Evolutionary conservation across 371 early-diverging fungal species (phyloP), one percentile per base, ranked within the genome.

Genomic region (Zychaea mexicana): DNA sequence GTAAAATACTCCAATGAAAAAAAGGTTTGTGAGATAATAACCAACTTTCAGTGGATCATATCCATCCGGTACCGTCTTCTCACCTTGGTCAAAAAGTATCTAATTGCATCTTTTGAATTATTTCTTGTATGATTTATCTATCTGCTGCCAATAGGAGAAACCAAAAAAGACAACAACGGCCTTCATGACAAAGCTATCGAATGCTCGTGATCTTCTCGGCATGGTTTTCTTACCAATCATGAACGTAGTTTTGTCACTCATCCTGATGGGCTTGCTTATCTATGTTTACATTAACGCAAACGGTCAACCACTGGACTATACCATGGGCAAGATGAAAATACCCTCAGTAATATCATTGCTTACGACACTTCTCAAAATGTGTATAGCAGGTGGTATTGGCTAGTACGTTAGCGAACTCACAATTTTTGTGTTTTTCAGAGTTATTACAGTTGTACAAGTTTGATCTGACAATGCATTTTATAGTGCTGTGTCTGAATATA

Each of bases 401-500:
- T 71, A 52, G 72, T 74, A 60, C 56, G 68, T 60, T 28, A 13
- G n/a, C 45, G 8, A 8, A 9, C 33, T 45, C 19, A 10, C 19
- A 10, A 7, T 45, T 5, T 45, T 45, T 45, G 6, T 19, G 4
- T 45, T 45, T 0, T 49, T 21, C 5, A 58, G 21, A 19, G 22
- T 19, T 21, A 15, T 9, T 46, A 26, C 21, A 36, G n/a, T n/a
- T n/a, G n/a, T n/a, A n/a, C n/a, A 42, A 42, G 24, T 24, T n/a
- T 49, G 49, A 49, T 49, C 49, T 22, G n/a, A 49, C 24, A 49
- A 2, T 21, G 26, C 15, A 10, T 39, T 55, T 38, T 17, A 56
- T 31, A 74, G 75, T 26, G 72, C 69, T 28, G 21, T 74, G 17
- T 61, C 75, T 9, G 75, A 74, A 19, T 69, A 69, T 28, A 74